These are phyloP conservation scores for Albizia julibrissin DNA, from an alignment of 306 rosid genomes.

Conservation along the genomic window DNA sequence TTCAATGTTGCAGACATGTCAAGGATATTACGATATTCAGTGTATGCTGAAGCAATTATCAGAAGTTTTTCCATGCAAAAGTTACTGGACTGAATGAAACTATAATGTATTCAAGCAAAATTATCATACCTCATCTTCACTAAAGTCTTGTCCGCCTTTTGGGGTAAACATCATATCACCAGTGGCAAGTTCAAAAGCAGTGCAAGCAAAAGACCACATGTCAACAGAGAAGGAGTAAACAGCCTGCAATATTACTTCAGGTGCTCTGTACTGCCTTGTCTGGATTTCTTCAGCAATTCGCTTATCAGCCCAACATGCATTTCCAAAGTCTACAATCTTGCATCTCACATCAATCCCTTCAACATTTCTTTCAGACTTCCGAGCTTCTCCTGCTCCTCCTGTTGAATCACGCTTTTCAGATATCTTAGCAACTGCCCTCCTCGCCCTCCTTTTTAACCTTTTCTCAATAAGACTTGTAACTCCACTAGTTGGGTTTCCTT, in stretches of 20 bases:
- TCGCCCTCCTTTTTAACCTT: constrained; percentile 85
- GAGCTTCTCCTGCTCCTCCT: constrained; percentile 53
- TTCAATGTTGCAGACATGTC: constrained; percentile 7
- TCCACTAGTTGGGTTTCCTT: constrained; percentile 68
- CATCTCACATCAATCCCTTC: constrained; percentile 81
- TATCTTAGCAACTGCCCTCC: constrained; percentile 86
- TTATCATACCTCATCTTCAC: constrained; percentile 88
- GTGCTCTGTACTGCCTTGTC: constrained; percentile 97
- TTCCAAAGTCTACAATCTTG: constrained; percentile 96
- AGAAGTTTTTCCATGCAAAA: constrained; percentile 22
- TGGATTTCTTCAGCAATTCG: constrained; percentile 80
- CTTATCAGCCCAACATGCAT: constrained; percentile 88
- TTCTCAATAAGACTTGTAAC: constrained; percentile 71
- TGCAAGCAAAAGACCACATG: constrained; percentile 98
- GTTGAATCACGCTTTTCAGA: constrained; percentile 79
- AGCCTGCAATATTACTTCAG: constrained; percentile 85
- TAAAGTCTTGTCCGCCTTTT: constrained; percentile 78
- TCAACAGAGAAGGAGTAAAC: constrained; percentile 87
- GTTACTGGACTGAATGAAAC: constrained; percentile 9
- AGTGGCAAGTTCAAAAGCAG: constrained; percentile 90
- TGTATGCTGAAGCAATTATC: constrained; percentile 1
- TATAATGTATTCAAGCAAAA: constrained; percentile 24
- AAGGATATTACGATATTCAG: constrained; percentile 25
- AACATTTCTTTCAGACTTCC: constrained; percentile 61
- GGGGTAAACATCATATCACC: constrained; percentile 97